Base-by-base conservation (phyloP, 2,329 filamentous ascomycete genomes). In the Cucurbitaria berberidis region DNA sequence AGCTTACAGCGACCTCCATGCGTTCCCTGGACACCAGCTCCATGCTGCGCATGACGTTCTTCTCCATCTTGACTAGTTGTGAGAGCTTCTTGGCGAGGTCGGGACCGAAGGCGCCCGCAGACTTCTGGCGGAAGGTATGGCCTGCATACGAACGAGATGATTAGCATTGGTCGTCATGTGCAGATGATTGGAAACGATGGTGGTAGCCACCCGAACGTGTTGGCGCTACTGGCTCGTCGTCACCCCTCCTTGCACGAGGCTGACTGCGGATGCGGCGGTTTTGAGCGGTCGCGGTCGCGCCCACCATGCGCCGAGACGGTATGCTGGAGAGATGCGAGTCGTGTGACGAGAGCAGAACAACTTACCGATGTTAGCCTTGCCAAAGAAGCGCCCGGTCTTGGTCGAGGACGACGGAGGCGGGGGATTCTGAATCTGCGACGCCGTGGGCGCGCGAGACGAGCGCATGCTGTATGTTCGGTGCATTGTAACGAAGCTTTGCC, bases 1-100 rank as follows among this genome's bases (percentile, higher is more conserved):
- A 59, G 84, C 91, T 72, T 89, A 96, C 92, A 72, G 95, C 95
- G 64, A 97, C 93, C 71, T 98, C 95, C 92, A 98, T 98, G 68
- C 95, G 88, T 83, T 99, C 95, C 72, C 92, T 89, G 40, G 92
- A 92, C 48, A 98, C 95, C 44, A 91, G 84, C 76, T 99, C 95
- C 84, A 98, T 88, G 76, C 92, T 97, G 77, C 95, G 91, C 95
- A 99, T 99, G 51, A 97, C 91, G 75, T 99, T 98, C 87, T 99
- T 99, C 82, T 99, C 95, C 95, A 99, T 99, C 86, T 99, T 99
- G 60, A 99, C 95, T 47, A 99, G 86, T 81, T 96, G 91, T 35
- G 93, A 91, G 59, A 99, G 88, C 85, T 99, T 99, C 85, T 96
- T 97, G 53, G 95, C 89, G 53, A 99, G 87, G 70, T 99, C 95